Evolutionary conservation across 2,329 filamentous ascomycete genomes (phyloP).

Genomic region (Penicillium hesseltinei): DNA sequence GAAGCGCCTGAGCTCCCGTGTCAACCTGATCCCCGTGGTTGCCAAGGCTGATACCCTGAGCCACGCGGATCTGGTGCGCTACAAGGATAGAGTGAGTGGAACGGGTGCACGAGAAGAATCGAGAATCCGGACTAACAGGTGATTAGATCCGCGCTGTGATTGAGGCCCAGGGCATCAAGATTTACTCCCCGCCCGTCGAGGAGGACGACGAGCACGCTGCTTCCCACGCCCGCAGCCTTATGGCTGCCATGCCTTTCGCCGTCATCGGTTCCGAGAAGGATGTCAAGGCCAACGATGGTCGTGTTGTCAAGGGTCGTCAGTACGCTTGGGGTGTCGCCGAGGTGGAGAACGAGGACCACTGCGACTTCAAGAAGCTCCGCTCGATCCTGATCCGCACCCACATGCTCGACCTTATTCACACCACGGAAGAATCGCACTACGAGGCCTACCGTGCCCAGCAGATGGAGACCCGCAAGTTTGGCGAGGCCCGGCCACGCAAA

Average conservation of each 20-base stretch:
- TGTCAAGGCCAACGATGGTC: slow-evolving; percentile 91
- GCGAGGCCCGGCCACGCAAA: slow-evolving; percentile 94
- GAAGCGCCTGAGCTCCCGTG: slow-evolving; percentile 97
- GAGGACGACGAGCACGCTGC: slow-evolving; percentile 97
- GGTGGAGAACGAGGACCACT: slow-evolving; percentile 99
- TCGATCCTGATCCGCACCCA: slow-evolving; percentile 98
- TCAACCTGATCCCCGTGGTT: slow-evolving; percentile 97
- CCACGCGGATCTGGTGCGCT: slow-evolving; percentile 83
- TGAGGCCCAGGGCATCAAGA: slow-evolving; percentile 98
- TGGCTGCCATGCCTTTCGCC: slow-evolving; percentile 96
- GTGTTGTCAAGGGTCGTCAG: slow-evolving; percentile 97
- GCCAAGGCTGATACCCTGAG: slow-evolving; percentile 98
- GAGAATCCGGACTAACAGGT: slow-evolving; percentile 8
- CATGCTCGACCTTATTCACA: slow-evolving; percentile 99
- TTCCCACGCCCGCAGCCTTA: slow-evolving; percentile 88
- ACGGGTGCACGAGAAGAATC: background rate
- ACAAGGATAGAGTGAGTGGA: slow-evolving; percentile 82
- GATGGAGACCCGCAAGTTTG: slow-evolving; percentile 99
- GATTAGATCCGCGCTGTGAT: slow-evolving; percentile 85
- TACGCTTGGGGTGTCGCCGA: slow-evolving; percentile 99
- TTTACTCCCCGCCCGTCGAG: slow-evolving; percentile 96
- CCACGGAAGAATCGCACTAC: slow-evolving; percentile 98
- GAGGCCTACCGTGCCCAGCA: slow-evolving; percentile 98
- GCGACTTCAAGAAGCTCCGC: slow-evolving; percentile 99
- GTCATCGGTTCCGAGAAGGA: slow-evolving; percentile 99